Conservation (phyloP, 805 yeast species). For the Candida jianshihensis region DNA sequence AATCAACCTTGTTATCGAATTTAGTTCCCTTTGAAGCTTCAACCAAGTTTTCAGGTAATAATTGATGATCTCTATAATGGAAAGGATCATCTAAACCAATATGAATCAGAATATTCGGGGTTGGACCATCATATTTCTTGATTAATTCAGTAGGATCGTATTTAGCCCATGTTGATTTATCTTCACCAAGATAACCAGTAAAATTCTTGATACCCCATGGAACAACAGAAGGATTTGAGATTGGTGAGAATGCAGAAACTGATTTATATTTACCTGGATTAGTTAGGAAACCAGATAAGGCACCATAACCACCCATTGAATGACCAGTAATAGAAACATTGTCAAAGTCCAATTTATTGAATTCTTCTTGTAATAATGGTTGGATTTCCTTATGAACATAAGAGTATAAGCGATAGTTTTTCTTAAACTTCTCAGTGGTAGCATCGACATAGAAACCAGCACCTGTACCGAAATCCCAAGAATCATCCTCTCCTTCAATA, state of each 20-base stretch:
- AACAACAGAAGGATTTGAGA: conserved; percentile 66
- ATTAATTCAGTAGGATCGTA: conserved; percentile 85
- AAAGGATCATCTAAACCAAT: conserved; percentile 78
- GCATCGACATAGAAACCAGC: conserved; percentile 95
- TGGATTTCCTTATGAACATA: conserved; percentile 71
- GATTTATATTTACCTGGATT: conserved; percentile 70
- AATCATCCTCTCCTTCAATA: conserved; percentile 72
- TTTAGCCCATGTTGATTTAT: conserved; percentile 46
- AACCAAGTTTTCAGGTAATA: conserved; percentile 68
- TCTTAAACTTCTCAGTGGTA: conserved; percentile 59
- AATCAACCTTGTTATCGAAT: conserved; percentile 53
- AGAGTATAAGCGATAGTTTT: conserved; percentile 79
- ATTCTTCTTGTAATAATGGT: conserved; percentile 33
- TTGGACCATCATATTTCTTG: conserved; percentile 44
- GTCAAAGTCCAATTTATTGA: conserved; percentile 46
- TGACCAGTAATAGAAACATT: conserved; percentile 85
- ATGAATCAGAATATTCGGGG: conserved; percentile 68
- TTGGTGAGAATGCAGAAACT: conserved; percentile 88
- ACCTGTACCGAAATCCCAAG: conserved; percentile 89
- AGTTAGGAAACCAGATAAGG: conserved; percentile 59
- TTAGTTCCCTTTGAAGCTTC: conserved; percentile 47
- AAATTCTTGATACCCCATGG: conserved; percentile 91
- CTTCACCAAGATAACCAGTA: conserved; percentile 63
- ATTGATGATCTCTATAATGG: conserved; percentile 49
- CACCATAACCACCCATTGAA: conserved; percentile 98